Percentiles rank a stretch among this genome's conserved stretches.
These are phyloP conservation scores for Trametes cinnabarina DNA, from an alignment of 768 basidiomycete species.

Conservation along the genomic window DNA sequence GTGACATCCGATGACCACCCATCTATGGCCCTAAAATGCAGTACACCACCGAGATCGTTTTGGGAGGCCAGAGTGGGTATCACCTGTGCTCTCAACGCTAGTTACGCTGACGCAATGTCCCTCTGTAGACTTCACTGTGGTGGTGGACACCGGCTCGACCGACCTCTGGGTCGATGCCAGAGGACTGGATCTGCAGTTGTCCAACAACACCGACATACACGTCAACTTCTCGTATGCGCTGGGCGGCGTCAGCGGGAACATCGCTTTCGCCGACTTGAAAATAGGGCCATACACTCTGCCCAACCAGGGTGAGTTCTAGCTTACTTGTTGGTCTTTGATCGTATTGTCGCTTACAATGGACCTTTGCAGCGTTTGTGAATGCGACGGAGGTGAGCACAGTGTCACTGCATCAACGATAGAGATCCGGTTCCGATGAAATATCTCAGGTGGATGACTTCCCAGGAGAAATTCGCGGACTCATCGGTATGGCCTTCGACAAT, in stretches of 20 bases:
- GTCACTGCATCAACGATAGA: neutral
- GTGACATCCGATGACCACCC: too few relatives aligned
- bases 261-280: slow-evolving; percentile 35
- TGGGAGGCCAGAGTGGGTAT: slow-evolving; percentile 2
- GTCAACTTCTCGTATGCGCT: slow-evolving; percentile 38
- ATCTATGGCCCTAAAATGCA: neutral
- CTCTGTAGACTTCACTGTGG: slow-evolving; percentile 30
- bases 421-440: neutral
- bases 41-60: neutral
- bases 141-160: slow-evolving; percentile 35
- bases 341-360: neutral
- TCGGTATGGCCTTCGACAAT: slow-evolving; percentile 76
- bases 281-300: slow-evolving; percentile 35
- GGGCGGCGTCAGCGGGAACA: slow-evolving; percentile 38
- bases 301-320: slow-evolving; percentile 59
- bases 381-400: slow-evolving; percentile 4
- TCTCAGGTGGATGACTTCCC: slow-evolving; percentile 35
- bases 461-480: slow-evolving; percentile 58
- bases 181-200: slow-evolving; percentile 19
- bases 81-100: neutral
- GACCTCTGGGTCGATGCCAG: slow-evolving; percentile 31
- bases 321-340: too few relatives aligned
- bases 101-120: neutral
- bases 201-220: slow-evolving; percentile 32
- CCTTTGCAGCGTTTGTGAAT: slow-evolving; percentile 48